phyloP scores from a whole-genome alignment of 2,329 filamentous ascomycete genomes.

The Davidsoniella neocaledoniae region DNA sequence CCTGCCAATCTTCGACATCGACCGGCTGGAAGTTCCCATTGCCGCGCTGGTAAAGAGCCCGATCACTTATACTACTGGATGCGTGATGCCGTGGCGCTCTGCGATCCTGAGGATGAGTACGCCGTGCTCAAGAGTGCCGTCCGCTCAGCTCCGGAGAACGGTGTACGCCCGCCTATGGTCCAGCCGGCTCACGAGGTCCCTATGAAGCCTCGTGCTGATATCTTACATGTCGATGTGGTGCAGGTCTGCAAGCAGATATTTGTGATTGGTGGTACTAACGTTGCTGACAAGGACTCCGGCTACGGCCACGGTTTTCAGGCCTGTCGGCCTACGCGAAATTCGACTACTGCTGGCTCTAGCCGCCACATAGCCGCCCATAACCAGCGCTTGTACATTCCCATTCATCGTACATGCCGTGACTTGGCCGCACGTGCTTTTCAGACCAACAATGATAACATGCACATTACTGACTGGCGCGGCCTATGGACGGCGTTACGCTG shows the following conservation, averaged over 20 bases:
- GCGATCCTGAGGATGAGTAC: slow-evolving; percentile 1
- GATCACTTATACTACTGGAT: not conserved
- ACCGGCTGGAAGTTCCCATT: not conserved
- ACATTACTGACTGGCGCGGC: slow-evolving; percentile 1
- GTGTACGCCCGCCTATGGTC: too few species aligned
- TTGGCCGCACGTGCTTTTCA: not conserved
- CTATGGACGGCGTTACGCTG: slow-evolving; percentile 1
- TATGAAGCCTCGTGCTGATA: not conserved
- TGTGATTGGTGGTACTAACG: not conserved
- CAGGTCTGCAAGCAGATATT: slow-evolving; percentile 1
- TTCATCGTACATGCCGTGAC: slow-evolving; percentile 2
- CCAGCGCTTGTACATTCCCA: not conserved
- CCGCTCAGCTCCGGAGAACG: too few species aligned
- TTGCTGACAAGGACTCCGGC: not conserved
- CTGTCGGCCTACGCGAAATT: not conserved
- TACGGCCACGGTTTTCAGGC: not conserved
- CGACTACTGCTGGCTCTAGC: too few species aligned
- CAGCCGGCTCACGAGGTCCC: too few species aligned
- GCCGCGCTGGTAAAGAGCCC: not conserved
- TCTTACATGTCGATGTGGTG: not conserved
- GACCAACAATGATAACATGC: not conserved
- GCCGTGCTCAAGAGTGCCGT: not conserved
- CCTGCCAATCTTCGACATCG: not conserved
- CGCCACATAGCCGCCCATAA: not conserved
- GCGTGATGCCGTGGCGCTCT: not conserved